Base-by-base conservation (phyloP, 768 basidiomycete species). In the Symmetrospora coprosmae region DNA sequence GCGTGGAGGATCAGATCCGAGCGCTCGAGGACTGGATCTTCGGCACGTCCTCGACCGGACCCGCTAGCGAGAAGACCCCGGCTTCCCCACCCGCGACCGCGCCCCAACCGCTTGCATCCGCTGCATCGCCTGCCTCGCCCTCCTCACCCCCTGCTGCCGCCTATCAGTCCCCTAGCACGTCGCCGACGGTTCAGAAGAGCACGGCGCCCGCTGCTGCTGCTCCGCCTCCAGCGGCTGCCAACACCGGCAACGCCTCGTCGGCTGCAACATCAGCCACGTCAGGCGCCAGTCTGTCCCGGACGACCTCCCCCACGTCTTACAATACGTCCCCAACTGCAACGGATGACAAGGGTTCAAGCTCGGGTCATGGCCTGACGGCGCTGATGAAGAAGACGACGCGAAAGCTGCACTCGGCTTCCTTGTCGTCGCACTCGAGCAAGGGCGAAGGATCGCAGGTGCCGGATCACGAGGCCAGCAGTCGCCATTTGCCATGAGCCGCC, bases 391-490 rank as follows among this genome's bases (percentile, higher is more conserved):
- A n/a, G n/a, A n/a, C n/a, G n/a, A n/a, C n/a, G n/a, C n/a, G n/a
- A n/a, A n/a, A n/a, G n/a, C n/a, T n/a, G n/a, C n/a, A n/a, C n/a
- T n/a, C n/a, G n/a, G n/a, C n/a, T n/a, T n/a, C n/a, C n/a, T n/a
- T n/a, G n/a, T n/a, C n/a, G n/a, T n/a, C n/a, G n/a, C n/a, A n/a
- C n/a, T n/a, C n/a, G n/a, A n/a, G n/a, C n/a, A n/a, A n/a, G n/a
- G n/a, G n/a, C n/a, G n/a, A n/a, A n/a, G n/a, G n/a, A n/a, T n/a
- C n/a, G n/a, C n/a, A n/a, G n/a, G n/a, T n/a, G 19, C 55, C 55
- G 27, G 55, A 58, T 58, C 55, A 46, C 25, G 55, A 45, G 19
- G 55, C 55, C 27, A 58, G 55, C 43, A 58, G 55, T 34, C 55
- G 55, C 14, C 55, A 58, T 33, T 28, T 58, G 3, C 55, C 55